A percentile compares a stretch with the other conserved stretches of the same genome.
Conservation (phyloP, 139 green algal genomes). For the Tetraselmis striata region DNA sequence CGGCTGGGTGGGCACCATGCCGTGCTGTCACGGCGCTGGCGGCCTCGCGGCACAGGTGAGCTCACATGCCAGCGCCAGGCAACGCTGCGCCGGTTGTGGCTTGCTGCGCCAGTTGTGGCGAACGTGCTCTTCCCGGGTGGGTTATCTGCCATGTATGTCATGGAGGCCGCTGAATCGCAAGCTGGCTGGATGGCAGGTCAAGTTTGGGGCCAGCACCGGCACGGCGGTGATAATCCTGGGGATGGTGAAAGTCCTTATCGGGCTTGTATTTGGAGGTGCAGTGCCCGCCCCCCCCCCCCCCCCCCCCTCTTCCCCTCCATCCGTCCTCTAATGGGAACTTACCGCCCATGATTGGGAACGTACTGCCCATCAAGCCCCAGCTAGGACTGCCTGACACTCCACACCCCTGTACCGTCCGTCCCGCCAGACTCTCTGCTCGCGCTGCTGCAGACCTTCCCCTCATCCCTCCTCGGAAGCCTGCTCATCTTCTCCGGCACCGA, state of each 20-base stretch:
- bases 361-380: no score
- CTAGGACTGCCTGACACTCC: no score
- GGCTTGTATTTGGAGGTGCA: slow-evolving; percentile 52
- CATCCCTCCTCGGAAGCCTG: slow-evolving; percentile 56
- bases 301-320: not conserved
- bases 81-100: no score
- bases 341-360: no score
- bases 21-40: slow-evolving; percentile 69
- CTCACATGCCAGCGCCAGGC: no score
- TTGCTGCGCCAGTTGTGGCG: no score
- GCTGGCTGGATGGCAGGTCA: no score
- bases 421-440: slow-evolving; percentile 29
- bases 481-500: slow-evolving; percentile 54
- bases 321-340: no score
- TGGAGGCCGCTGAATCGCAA: no score
- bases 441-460: slow-evolving; percentile 54
- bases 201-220: slow-evolving; percentile 63
- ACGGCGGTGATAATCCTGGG: slow-evolving; percentile 64
- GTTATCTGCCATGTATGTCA: no score
- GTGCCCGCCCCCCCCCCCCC: no score
- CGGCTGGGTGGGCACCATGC: slow-evolving; percentile 70
- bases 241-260: slow-evolving; percentile 52
- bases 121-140: no score
- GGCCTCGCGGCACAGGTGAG: slow-evolving; percentile 64
- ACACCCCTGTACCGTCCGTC: not conserved